Evolutionary conservation across 148 eudicot species (phyloP), one percentile per base, ranked within the genome.

Genomic region (Camellia granthamiana): DNA sequence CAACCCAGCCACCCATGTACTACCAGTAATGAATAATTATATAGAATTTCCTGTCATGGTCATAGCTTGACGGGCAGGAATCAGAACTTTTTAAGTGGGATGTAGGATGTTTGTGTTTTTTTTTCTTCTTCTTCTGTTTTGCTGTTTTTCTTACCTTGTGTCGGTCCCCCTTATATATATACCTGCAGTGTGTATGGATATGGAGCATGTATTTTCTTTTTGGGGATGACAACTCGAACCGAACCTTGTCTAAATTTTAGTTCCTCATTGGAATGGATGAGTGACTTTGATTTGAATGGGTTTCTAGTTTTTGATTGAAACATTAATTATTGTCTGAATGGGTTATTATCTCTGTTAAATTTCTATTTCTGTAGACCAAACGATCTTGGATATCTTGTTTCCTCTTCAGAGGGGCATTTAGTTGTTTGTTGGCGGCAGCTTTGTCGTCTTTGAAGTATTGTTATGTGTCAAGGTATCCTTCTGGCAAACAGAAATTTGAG

Each of bases 1-100:
- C 94, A 6, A 84, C 94, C 69, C 92, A 88, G 84, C 92, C 82
- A 18, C 90, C 88, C 16, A 84, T 88, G 89, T 92, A 92, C 64
- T 90, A 87, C 78, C 84, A 88, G 81, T 81, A 74, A 82, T 55
- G 82, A 55, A 8, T 21, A n/a, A 16, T 56, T 18, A 42, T 69
- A 46, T 60, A 42, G 75, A 14, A 5, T 19, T 38, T 43, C 21
- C 19, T 75, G 23, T 56, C 42, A 16, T 42, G 15, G 23, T 56
- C 42, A 16, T 42, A 41, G 65, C 30, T 56, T 19, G 59, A 3
- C 76, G 9, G 49, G 72, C 13, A 21, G 7, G 70, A 46, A 11
- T 11, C 41, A 6, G 5, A 30, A 64, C 18, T 19, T 76, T 47
- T 30, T 1, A 30, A 19, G 16, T 7, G 6, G 44, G 47, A 74